These are phyloP conservation scores for Trypanosomatidae sp. DNA, from an alignment of 208 protist species.

Conservation along the genomic window DNA sequence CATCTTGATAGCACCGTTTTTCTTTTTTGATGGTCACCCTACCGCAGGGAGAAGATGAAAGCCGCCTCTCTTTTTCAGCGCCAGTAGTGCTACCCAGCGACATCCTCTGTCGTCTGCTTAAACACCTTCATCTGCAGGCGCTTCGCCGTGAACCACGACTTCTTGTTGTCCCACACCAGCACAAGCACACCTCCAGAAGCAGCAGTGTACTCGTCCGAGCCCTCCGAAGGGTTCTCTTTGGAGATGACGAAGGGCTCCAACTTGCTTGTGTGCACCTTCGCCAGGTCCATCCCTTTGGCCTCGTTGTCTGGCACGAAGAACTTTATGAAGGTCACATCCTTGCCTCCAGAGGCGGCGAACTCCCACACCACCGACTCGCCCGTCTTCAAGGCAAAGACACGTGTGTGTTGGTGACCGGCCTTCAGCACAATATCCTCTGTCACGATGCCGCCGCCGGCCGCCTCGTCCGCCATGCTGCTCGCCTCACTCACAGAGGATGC, in stretches of 20 bases:
- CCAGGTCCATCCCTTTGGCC: constrained; percentile 3
- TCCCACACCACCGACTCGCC: constrained; percentile 54
- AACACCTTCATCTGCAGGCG: constrained; percentile 58
- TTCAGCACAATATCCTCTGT: constrained; percentile 48
- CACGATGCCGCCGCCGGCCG: constrained; percentile 15
- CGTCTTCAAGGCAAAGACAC: constrained; percentile 26
- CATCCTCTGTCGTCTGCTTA: too few species aligned
- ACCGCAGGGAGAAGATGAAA: too few species aligned
- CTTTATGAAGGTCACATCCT: constrained; percentile 31
- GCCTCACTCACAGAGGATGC: not conserved
- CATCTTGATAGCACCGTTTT: too few species aligned
- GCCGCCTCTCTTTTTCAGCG: too few species aligned
- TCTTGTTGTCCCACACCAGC: constrained; percentile 59
- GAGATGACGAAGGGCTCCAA: constrained; percentile 32
- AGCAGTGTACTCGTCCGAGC: constrained; percentile 39
- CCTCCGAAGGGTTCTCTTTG: constrained; percentile 28
- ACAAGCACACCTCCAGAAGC: constrained; percentile 36
- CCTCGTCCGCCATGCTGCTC: constrained; percentile 3
- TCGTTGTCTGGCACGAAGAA: constrained; percentile 9
- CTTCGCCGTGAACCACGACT: constrained; percentile 50
- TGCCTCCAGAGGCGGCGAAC: constrained; percentile 33
- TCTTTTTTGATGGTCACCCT: too few species aligned
- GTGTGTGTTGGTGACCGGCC: constrained; percentile 31
- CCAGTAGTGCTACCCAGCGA: too few species aligned
- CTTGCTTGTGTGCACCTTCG: constrained; percentile 13